These are phyloP conservation scores for Auricularia auricula-judae DNA, from an alignment of 768 basidiomycete genomes.

Conservation along the genomic window DNA sequence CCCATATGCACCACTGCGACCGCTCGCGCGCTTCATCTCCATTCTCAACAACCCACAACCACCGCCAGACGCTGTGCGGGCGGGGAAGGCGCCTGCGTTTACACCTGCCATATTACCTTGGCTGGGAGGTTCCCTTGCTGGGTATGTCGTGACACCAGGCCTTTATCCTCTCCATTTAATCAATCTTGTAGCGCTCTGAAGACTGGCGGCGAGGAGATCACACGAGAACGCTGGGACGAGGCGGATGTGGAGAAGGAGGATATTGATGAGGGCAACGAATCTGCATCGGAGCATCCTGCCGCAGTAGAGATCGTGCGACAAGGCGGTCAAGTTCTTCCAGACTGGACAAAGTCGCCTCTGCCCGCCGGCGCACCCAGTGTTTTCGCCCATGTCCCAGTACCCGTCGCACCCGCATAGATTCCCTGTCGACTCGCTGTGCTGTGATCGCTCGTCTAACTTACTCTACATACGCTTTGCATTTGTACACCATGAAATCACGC, in stretches of 20 bases:
- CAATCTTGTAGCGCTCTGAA: slow-evolving; percentile 55
- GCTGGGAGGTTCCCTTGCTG: slow-evolving; percentile 90
- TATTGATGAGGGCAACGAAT: slow-evolving; percentile 2
- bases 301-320: slow-evolving; percentile 10
- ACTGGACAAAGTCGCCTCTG: slow-evolving; percentile 67
- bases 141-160: slow-evolving; percentile 36
- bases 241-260: slow-evolving; percentile 25
- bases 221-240: slow-evolving; percentile 82
- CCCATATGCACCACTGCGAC: slow-evolving; percentile 62
- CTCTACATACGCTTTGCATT: no score
- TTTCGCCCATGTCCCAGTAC: background rate
- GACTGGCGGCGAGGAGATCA: slow-evolving; percentile 72
- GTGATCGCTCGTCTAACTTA: no score
- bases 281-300: slow-evolving; percentile 8
- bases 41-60: slow-evolving; percentile 80
- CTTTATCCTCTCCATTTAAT: background rate
- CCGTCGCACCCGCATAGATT: background rate
- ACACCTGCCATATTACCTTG: slow-evolving; percentile 71
- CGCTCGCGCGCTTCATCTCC: slow-evolving; percentile 60
- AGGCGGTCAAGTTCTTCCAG: slow-evolving; percentile 45
- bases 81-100: slow-evolving; percentile 84
- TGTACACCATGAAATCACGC: no score
- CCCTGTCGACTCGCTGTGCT: background rate
- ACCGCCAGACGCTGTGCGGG: slow-evolving; percentile 27
- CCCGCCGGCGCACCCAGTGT: slow-evolving; percentile 45